Base-by-base conservation (phyloP, 2,329 filamentous ascomycete genomes). In the Microcera coccophila region DNA sequence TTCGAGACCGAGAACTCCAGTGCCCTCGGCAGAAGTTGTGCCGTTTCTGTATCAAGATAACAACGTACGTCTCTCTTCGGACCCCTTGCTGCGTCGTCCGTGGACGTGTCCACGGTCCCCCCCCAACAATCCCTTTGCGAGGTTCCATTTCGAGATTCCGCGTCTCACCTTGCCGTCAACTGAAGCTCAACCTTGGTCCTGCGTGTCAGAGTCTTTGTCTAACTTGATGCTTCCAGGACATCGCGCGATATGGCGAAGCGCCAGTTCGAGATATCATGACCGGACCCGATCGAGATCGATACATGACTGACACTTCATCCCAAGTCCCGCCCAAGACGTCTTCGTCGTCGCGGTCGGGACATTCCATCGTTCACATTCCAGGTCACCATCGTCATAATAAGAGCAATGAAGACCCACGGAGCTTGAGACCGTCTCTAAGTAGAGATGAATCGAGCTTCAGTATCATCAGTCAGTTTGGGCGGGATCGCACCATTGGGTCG, bases 31-130 rank as follows among this genome's bases (percentile, higher is more conserved):
- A 59, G 91, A 97, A 67, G 90, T 98, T 44, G 93, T 95, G 29
- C 93, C 93, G n/a, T 98, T 95, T 76, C 77, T 95, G 49, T 97
- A 93, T 62, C 93, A 97, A 67, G 88, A 93, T 46, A 69, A 68
- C 45, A 62, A 87, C 71, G 84, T 87, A 65, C 72, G 82, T 76
- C 49, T 42, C 44, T 53, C 38, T 26, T 38, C 20, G 7, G 16
- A 15, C 17, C 29, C 29, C 29, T 9, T n/a, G 40, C 44, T 54
- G 44, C 43, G 41, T 55, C 18, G 34, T 5, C 15, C 18, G 10
- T 7, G 11, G 15, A n/a, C 10, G 10, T 37, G 36, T 43, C 31
- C 44, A 49, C 41, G 20, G 39, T 52, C 36, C 8, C 7, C 8
- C 15, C 11, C 29, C n/a, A 7, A 7, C 15, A n/a, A 32, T 15